Percentiles rank a stretch among this genome's conserved stretches.
Evolutionary conservation across 1,284 basidiomycete genomes (phyloP).

Genomic region (Melampsora allii-populina): DNA sequence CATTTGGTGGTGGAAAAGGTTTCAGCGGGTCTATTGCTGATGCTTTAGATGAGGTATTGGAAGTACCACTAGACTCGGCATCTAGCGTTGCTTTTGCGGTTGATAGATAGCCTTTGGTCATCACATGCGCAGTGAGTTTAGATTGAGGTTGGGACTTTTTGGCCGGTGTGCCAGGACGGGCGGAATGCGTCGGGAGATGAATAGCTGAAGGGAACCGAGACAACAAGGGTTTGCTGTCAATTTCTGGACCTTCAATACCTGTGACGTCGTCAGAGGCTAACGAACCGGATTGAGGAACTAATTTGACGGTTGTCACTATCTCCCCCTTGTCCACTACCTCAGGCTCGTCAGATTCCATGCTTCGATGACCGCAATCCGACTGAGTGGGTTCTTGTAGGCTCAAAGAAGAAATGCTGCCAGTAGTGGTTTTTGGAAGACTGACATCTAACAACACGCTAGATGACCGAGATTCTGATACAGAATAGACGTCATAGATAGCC

Average conservation of each 20-base stretch:
- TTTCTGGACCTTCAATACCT: background rate
- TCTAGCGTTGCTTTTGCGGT: constrained; percentile 11
- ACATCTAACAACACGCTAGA: no score
- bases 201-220: background rate
- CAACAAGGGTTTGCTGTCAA: background rate
- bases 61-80: background rate
- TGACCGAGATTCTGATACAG: no score
- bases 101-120: constrained; percentile 33
- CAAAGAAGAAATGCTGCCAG: no score
- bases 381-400: background rate
- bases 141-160: constrained; percentile 24
- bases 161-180: background rate
- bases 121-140: constrained; percentile 14
- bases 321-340: background rate
- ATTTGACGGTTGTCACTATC: no score
- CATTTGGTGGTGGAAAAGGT: constrained; percentile 21
- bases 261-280: background rate
- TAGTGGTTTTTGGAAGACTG: no score
- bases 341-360: background rate
- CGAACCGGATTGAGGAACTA: background rate
- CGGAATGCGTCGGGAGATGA: background rate
- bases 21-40: background rate
- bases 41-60: background rate
- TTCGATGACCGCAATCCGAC: background rate
- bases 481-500: no score